phyloP scores from a whole-genome alignment of 345 rosid species.

The Fremontodendron californicum region DNA sequence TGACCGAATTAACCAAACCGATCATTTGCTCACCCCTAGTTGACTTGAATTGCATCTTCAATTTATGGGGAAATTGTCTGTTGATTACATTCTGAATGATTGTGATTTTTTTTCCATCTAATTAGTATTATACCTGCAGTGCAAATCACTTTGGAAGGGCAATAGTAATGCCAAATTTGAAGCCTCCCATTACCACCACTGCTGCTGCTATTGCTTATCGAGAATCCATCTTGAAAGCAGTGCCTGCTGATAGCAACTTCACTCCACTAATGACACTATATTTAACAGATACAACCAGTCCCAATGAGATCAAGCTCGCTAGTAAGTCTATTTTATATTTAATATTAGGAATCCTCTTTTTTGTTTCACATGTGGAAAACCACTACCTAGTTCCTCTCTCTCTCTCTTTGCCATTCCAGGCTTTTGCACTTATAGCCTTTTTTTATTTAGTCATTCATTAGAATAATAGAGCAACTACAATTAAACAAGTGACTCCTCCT shows the following conservation, averaged over 20 bases:
- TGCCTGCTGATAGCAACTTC: conserved; percentile 56
- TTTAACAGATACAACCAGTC: conserved; percentile 80
- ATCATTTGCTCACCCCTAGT: neutral
- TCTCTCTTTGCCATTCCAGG: neutral
- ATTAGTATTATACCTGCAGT: conserved; percentile 30
- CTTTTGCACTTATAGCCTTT: neutral
- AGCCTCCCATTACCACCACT: conserved; percentile 78
- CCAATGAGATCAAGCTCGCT: conserved; percentile 86
- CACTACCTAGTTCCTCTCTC: neutral
- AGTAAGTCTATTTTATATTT: conserved; percentile 37
- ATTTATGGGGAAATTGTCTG: neutral
- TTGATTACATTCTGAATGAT: neutral
- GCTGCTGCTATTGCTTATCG: conserved; percentile 66
- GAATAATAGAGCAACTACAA: neutral
- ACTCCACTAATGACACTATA: conserved; percentile 93
- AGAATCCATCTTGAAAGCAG: conserved; percentile 53
- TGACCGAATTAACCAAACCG: neutral
- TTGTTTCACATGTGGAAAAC: neutral
- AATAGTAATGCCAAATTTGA: conserved; percentile 92
- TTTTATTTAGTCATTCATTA: neutral
- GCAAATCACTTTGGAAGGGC: conserved; percentile 75
- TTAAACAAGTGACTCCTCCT: neutral
- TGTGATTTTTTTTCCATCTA: neutral
- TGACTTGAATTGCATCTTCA: neutral
- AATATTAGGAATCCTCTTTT: neutral